Evolutionary conservation across 2,329 filamentous ascomycete genomes (phyloP).

Genomic region (Colletotrichum caudatum): DNA sequence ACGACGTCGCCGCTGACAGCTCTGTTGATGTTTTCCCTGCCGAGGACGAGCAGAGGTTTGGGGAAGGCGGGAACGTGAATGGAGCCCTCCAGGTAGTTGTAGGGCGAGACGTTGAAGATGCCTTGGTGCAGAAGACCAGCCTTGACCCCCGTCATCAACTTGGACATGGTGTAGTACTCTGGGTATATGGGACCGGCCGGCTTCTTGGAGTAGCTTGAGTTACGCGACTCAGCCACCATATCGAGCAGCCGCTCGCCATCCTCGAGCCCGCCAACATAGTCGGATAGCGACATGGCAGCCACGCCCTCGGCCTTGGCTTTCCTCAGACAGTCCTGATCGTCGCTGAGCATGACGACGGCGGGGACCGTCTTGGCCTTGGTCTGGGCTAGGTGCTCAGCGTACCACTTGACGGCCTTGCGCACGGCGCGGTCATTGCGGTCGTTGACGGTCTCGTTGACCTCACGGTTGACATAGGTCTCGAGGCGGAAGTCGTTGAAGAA

Average conservation of each 20-base stretch:
- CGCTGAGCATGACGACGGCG: conserved; percentile 90
- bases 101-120: conserved; percentile 94
- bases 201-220: conserved; percentile 73
- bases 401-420: conserved; percentile 88
- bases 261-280: conserved; percentile 87
- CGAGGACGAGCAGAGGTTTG: conserved; percentile 87
- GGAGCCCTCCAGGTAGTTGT: conserved; percentile 96
- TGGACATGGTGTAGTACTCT: conserved; percentile 90
- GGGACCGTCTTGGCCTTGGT: conserved; percentile 74
- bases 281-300: conserved; percentile 73
- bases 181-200: conserved; percentile 81
- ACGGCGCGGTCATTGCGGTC: conserved; percentile 96
- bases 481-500: conserved; percentile 99
- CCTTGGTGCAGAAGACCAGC: conserved; percentile 92
- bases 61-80: conserved; percentile 92
- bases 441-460: conserved; percentile 87
- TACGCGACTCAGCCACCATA: conserved; percentile 88
- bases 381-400: conserved; percentile 80
- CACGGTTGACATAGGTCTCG: conserved; percentile 86
- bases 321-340: conserved; percentile 87
- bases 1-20: conserved; percentile 92
- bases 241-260: conserved; percentile 89
- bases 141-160: conserved; percentile 94
- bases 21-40: conserved; percentile 95
- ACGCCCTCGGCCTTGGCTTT: conserved; percentile 84